phyloP scores from a whole-genome alignment of 2,329 filamentous ascomycete genomes.

The Phyllachora maydis region DNA sequence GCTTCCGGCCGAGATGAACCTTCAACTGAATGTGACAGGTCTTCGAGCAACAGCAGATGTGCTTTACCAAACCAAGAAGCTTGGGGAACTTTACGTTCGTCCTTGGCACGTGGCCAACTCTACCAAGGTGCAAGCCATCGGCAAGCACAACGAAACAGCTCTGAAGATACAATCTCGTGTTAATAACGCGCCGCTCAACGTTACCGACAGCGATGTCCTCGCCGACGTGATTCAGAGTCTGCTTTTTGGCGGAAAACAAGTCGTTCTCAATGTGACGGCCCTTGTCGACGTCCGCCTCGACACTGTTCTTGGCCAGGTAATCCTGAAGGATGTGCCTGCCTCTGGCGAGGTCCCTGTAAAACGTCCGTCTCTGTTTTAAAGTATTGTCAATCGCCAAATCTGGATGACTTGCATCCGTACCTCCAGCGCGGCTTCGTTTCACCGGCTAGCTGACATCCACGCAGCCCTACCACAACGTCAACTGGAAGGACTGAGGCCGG shows the following conservation, averaged over 20 bases:
- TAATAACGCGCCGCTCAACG: conserved; percentile 58
- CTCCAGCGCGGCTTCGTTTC: conserved; percentile 2
- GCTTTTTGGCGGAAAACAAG: conserved; percentile 48
- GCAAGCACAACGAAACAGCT: conserved; percentile 33
- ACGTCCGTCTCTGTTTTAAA: conserved; percentile 54
- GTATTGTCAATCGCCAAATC: conserved; percentile 16
- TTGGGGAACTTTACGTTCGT: conserved; percentile 60
- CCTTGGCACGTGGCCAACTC: conserved; percentile 78
- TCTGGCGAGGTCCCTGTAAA: conserved; percentile 78
- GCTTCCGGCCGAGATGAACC: conserved; percentile 71
- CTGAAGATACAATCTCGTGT: conserved; percentile 61
- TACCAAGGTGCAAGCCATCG: conserved; percentile 38
- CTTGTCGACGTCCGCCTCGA: conserved; percentile 64
- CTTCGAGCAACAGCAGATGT: conserved; percentile 65
- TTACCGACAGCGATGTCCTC: conserved; percentile 65
- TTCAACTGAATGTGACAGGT: conserved; percentile 56
- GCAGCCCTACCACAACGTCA: conserved; percentile 37
- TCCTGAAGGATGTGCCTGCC: conserved; percentile 67
- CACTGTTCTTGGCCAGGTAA: conserved; percentile 63
- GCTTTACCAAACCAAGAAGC: conserved; percentile 54
- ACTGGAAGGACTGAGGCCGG: conserved; percentile 29
- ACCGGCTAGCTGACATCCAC: conserved; percentile 1
- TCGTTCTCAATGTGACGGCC: conserved; percentile 59
- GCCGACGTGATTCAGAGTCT: conserved; percentile 62
- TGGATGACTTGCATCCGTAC: not conserved